Base-by-base conservation (phyloP, 345 rosid genomes). In the Trapa bicornis region DNA sequence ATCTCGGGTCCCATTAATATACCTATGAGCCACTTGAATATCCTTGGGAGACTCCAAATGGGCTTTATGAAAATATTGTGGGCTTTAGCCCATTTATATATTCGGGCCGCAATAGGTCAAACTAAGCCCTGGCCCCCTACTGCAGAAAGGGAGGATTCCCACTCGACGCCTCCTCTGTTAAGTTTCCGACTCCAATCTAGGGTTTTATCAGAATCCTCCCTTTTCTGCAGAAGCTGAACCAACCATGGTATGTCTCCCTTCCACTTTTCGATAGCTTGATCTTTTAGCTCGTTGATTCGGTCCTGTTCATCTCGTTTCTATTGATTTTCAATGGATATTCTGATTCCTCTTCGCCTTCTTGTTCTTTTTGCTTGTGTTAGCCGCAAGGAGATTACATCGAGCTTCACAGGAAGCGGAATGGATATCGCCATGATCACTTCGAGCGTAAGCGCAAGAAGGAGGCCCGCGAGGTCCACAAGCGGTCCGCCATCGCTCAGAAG, bases 371-470 rank as follows among this genome's bases (percentile, higher is more conserved):
- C 68, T 79, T 32, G 6, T 67, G 56, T 64, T 73, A 94, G 99
- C 88, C 96, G 71, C 99, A 91, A 85, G 97, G 97, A 71, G 95
- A 94, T 86, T 78, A 91, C 73, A 94, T 91, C 37, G 96, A 94
- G 32, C 71, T 78, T 6, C 89, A 84, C 87, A 77, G 80, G 79
- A 91, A 91, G 97, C 84, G 89, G 64, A 6, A 87, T 86, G 97
- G 97, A 56, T 76, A 80, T 71, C 95, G 95, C 67, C 82, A 66
- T 71, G 99, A 94, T 67, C 80, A 83, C 81, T 77, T 77, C 76
- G 99, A 91, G 79, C 87, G 86, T 43, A 79, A 83, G 84, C 95
- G 96, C 75, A 90, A 94, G 95, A 91, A 76, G 87, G 84, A 87
- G 82, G 97, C 97, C 42, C 97, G 99, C 81, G 78, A 75, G 70